Evolutionary conservation across 2,329 filamentous ascomycete species (phyloP).

Genomic region (Hymenotorrendiella dingleyae): DNA sequence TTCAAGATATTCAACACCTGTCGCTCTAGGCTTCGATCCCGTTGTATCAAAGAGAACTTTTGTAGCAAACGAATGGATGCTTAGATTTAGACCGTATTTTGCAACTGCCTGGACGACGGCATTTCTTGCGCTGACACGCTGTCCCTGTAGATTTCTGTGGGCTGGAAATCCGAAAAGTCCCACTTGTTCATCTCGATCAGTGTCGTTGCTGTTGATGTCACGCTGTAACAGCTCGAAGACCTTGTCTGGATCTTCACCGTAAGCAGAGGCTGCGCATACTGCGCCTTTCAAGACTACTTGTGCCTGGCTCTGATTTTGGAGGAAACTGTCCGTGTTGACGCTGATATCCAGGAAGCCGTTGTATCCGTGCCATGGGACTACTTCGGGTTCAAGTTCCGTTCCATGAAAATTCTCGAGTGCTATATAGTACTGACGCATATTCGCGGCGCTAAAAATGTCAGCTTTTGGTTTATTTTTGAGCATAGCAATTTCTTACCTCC

Average conservation of each 20-base stretch:
- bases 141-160: constrained; percentile 13
- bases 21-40: constrained; percentile 30
- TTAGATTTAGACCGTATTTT: constrained; percentile 20
- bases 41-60: constrained; percentile 35
- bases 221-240: constrained; percentile 13
- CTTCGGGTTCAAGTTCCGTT: constrained; percentile 33
- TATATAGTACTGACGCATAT: constrained; percentile 38
- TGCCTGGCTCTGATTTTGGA: constrained; percentile 10
- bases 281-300: constrained; percentile 15
- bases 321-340: constrained; percentile 7
- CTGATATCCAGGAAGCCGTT: constrained; percentile 27
- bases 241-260: constrained; percentile 16
- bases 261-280: constrained; percentile 11
- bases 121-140: constrained; percentile 20
- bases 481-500: constrained; percentile 9
- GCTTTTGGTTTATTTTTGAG: constrained; percentile 1
- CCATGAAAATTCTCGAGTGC: constrained; percentile 38
- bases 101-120: constrained; percentile 22
- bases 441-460: constrained; percentile 21
- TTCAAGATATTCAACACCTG: constrained; percentile 37
- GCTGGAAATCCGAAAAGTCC: constrained; percentile 25
- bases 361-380: constrained; percentile 26
- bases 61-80: constrained; percentile 30
- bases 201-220: constrained; percentile 22
- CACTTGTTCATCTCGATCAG: constrained; percentile 16